Conservation (phyloP, 257 asterid species). For the Nicotiana undulata region DNA sequence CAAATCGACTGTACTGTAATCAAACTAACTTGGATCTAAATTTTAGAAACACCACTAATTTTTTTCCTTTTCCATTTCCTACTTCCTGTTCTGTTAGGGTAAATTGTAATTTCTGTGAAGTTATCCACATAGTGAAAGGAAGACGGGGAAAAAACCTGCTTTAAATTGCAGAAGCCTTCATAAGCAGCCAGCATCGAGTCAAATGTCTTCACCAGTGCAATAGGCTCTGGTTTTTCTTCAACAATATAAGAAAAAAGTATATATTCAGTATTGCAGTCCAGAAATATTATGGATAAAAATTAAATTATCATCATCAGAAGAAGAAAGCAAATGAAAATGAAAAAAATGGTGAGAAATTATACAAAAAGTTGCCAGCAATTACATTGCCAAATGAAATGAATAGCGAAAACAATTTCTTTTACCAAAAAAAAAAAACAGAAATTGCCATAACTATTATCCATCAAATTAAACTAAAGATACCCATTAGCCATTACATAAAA, state of each 20-base stretch:
- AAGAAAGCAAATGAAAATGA: not conserved
- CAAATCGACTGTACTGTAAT: not conserved
- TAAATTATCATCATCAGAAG: not conserved
- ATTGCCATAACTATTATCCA: not conserved
- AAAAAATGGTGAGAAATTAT: not conserved
- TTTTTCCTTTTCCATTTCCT: not conserved
- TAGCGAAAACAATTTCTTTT: not conserved
- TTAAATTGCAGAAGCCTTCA: slow-evolving; percentile 81
- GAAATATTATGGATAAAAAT: not conserved
- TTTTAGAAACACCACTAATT: not conserved
- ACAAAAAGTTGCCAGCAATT: not conserved
- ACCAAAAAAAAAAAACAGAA: not conserved
- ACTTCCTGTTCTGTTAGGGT: not conserved
- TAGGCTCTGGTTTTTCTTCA: slow-evolving; percentile 43
- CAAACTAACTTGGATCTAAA: not conserved
- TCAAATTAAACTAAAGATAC: not conserved
- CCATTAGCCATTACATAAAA: not conserved
- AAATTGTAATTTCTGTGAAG: not conserved
- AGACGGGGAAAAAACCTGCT: slow-evolving; percentile 41
- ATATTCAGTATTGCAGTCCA: not conserved
- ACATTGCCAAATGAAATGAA: not conserved
- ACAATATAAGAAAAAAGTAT: not conserved
- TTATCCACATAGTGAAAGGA: not conserved
- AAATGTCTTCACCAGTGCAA: slow-evolving; percentile 61
- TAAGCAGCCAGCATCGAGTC: slow-evolving; percentile 75